These are phyloP conservation scores for Phytopythium montanum DNA, from an alignment of 352 stramenopile genomes.

Conservation along the genomic window DNA sequence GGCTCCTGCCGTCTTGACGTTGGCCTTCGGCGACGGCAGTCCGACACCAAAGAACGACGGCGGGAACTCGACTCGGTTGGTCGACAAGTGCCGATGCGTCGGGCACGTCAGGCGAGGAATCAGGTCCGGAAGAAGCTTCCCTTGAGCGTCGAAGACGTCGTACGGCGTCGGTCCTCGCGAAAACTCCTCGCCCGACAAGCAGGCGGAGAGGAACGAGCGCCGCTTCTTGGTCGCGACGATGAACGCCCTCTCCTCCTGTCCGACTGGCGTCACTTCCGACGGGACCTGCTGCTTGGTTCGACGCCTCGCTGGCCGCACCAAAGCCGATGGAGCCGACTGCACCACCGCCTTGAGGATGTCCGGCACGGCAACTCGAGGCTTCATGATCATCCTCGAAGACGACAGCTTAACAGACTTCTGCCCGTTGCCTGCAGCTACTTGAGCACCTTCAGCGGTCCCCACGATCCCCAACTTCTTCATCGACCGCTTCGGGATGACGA, in stretches of 20 bases:
- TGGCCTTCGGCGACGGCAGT: slow-evolving; percentile 15
- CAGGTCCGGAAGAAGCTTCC: slow-evolving; percentile 23
- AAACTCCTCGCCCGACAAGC: slow-evolving; percentile 4
- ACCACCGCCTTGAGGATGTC: slow-evolving; percentile 6
- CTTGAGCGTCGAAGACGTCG: slow-evolving; percentile 26
- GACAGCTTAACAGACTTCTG: background rate
- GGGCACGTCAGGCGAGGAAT: slow-evolving; percentile 24
- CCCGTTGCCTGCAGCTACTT: background rate
- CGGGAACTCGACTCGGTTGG: slow-evolving; percentile 15
- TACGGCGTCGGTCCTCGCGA: slow-evolving; percentile 10
- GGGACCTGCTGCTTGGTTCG: slow-evolving; percentile 8
- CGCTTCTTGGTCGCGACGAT: background rate
- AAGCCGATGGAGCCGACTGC: background rate
- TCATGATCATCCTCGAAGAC: slow-evolving; percentile 1
- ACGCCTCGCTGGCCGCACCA: background rate
- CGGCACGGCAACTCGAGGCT: background rate
- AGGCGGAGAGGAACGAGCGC: background rate
- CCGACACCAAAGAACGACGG: slow-evolving; percentile 34
- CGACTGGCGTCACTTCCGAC: background rate
- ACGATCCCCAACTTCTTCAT: background rate
- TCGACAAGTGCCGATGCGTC: slow-evolving; percentile 24
- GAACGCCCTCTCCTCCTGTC: background rate
- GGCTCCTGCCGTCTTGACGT: slow-evolving; percentile 4
- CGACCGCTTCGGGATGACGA: slow-evolving; percentile 8
- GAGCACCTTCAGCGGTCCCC: background rate